A percentile compares a stretch with the other conserved stretches of the same genome.
Evolutionary conservation across 192 early-diverging fungal species (phyloP).

Genomic region (Phlyctochytrium planicorne): DNA sequence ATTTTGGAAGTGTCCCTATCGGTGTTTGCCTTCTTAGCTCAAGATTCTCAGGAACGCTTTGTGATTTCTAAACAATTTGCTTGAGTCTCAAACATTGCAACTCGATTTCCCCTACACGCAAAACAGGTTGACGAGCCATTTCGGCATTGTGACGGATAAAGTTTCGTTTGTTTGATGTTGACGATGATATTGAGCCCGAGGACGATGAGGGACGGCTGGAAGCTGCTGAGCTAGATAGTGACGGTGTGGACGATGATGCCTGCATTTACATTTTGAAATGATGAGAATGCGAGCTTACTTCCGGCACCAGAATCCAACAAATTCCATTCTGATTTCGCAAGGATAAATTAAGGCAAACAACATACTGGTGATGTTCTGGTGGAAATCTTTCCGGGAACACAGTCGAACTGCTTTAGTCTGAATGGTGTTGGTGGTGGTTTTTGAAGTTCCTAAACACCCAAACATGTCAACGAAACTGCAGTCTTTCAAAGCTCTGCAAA

Average conservation of each 20-base stretch:
- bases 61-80: neutral
- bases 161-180: constrained; percentile 41
- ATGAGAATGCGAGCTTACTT: constrained; percentile 14
- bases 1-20: constrained; percentile 53
- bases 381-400: constrained; percentile 40
- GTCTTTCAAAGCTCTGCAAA: neutral
- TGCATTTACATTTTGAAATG: too few species aligned
- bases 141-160: constrained; percentile 45
- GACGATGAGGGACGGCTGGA: constrained; percentile 1
- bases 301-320: neutral
- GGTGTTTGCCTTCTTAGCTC: constrained; percentile 14
- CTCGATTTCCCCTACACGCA: too few species aligned
- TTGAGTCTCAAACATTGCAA: neutral
- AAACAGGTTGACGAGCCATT: constrained; percentile 31
- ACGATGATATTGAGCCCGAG: constrained; percentile 7
- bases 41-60: constrained; percentile 4
- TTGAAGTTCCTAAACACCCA: neutral
- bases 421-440: constrained; percentile 45
- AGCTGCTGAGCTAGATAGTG: neutral
- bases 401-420: constrained; percentile 50
- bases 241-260: constrained; percentile 34
- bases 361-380: constrained; percentile 24
- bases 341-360: constrained; percentile 2
- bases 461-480: neutral
- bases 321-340: neutral